A percentile compares a stretch with the other conserved stretches of the same genome.
Evolutionary conservation across 805 yeast genomes (phyloP).

Genomic region (Cyberlindnera mississippiensis): DNA sequence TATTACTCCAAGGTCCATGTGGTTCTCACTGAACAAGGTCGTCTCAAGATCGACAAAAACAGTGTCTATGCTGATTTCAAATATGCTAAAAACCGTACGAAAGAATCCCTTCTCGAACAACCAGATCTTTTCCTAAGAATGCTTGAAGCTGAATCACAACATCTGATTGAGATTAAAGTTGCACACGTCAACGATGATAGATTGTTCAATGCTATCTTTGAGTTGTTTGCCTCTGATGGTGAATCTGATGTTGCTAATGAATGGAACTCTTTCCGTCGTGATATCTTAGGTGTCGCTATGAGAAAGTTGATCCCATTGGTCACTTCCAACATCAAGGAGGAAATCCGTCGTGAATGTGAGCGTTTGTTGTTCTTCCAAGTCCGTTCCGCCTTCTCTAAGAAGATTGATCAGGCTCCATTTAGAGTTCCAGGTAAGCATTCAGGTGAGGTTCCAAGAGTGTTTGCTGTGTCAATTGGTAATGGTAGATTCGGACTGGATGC

Average conservation of each 20-base stretch:
- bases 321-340: constrained; percentile 76
- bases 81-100: constrained; percentile 79
- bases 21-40: constrained; percentile 79
- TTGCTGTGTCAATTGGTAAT: constrained; percentile 81
- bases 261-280: constrained; percentile 78
- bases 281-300: constrained; percentile 63
- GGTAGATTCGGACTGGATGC: constrained; percentile 82
- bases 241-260: constrained; percentile 67
- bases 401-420: constrained; percentile 90
- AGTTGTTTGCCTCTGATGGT: constrained; percentile 69
- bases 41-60: constrained; percentile 68
- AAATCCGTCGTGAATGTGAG: constrained; percentile 71
- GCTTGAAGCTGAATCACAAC: constrained; percentile 85
- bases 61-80: constrained; percentile 87
- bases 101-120: constrained; percentile 63
- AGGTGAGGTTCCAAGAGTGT: constrained; percentile 82
- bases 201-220: constrained; percentile 43
- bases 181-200: constrained; percentile 37
- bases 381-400: constrained; percentile 62
- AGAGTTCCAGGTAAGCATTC: constrained; percentile 70
- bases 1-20: constrained; percentile 67
- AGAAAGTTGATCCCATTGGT: constrained; percentile 63
- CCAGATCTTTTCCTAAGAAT: constrained; percentile 87
- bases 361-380: constrained; percentile 63
- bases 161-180: constrained; percentile 64